These are phyloP conservation scores for Mycosphaerelloides madeirae DNA, from an alignment of 2,329 filamentous ascomycete species.

Conservation along the genomic window DNA sequence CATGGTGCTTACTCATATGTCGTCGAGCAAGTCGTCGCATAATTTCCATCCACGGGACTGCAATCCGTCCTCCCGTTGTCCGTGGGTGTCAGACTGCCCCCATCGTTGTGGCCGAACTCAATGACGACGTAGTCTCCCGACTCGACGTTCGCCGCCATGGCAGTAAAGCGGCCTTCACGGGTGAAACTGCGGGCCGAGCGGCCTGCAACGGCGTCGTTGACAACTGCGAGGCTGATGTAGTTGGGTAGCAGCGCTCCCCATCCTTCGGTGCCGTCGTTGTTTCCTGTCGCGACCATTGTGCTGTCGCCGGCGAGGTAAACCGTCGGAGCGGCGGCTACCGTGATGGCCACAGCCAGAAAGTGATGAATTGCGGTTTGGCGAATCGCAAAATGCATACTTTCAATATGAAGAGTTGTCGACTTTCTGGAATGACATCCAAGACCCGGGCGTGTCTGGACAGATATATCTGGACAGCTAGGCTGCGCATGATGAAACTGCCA, in stretches of 20 bases:
- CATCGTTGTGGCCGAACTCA: conserved; percentile 70
- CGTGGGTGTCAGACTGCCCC: conserved; percentile 49
- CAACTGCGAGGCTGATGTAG: conserved; percentile 48
- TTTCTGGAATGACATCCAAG: too few species aligned
- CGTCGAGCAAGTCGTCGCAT: conserved; percentile 46
- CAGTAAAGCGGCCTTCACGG: conserved; percentile 60
- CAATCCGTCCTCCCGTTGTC: conserved; percentile 63
- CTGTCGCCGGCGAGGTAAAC: conserved; percentile 58
- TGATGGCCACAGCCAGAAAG: background rate
- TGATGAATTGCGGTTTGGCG: too few species aligned
- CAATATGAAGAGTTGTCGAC: too few species aligned
- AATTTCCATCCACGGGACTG: conserved; percentile 44
- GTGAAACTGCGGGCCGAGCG: conserved; percentile 63
- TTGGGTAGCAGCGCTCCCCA: conserved; percentile 60
- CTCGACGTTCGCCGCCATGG: conserved; percentile 50
- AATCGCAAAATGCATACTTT: too few species aligned
- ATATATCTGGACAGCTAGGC: too few species aligned
- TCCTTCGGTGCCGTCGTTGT: conserved; percentile 44
- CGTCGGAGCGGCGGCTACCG: conserved; percentile 27
- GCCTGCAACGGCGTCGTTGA: conserved; percentile 63
- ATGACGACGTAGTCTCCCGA: conserved; percentile 63
- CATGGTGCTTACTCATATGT: conserved; percentile 12
- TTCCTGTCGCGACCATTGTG: conserved; percentile 53
- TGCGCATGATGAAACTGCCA: too few species aligned
- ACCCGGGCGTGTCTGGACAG: too few species aligned